Evolutionary conservation across 1,284 basidiomycete species (phyloP), one percentile per base, ranked within the genome.

Genomic region (Microbotryum intermedium): DNA sequence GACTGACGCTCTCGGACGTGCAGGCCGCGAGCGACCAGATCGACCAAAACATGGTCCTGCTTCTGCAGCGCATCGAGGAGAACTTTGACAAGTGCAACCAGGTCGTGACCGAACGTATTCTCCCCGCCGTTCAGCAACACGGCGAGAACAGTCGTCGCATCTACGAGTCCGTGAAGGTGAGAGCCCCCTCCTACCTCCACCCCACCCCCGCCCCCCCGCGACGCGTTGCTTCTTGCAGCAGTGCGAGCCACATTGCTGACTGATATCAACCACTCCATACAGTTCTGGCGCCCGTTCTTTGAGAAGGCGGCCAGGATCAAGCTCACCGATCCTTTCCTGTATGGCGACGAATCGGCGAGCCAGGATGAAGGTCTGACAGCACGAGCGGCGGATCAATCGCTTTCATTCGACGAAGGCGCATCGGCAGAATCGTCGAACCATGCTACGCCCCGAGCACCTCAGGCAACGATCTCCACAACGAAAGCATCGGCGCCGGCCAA

Each of bases 231-330:
- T 7, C 6, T 6, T 30, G 18, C 7, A 25, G 53, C 23, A 23
- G 44, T 16, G 34, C 23, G 43, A 20, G 21, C 25, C 28, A 8
- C 21, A 18, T 21, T 48, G 45, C 52, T 59, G 26, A 54, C 30
- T 6, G 30, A 10, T 21, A 7, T 39, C 20, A 6, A 20, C 8
- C 2, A 16, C 1, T 2, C 9, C 28, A 10, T 10, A 30, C 60
- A 70, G 69, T 67, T 70, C 60, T 70, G 68, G 66, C 60, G 62
- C 20, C 59, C 66, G 6, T 69, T 71, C 60, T 69, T 70, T 43
- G 70, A 71, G 43, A 62, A 67, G 1, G 62, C 70, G 5, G 70
- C 62, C 18, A 57, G 52, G 21, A 63, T 53, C 11, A 46, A 56
- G 9, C 53, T 62, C 16, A 43, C 56, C 43, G 57, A 57, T 10